These are phyloP conservation scores for Leccinum ochraceum DNA, from an alignment of 768 basidiomycete species.

Conservation along the genomic window DNA sequence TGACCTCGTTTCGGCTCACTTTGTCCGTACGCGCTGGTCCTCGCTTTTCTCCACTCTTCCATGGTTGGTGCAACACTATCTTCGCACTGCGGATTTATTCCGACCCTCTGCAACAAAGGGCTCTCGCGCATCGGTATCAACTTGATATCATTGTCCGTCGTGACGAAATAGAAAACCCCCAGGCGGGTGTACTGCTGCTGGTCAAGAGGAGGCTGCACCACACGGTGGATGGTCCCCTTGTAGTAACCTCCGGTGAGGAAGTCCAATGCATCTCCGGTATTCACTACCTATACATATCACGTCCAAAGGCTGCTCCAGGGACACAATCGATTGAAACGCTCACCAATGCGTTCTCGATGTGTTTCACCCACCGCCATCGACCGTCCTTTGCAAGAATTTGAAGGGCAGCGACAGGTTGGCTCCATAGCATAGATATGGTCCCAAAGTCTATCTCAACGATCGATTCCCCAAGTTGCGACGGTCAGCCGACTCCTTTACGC, in stretches of 20 bases:
- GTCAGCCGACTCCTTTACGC: background rate
- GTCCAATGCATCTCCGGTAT: background rate
- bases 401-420: background rate
- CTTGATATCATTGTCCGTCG: background rate
- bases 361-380: background rate
- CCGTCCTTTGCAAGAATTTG: background rate
- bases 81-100: background rate
- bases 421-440: background rate
- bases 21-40: background rate
- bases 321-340: background rate
- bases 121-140: background rate
- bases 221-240: background rate
- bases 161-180: background rate
- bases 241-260: background rate
- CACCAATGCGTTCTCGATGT: background rate
- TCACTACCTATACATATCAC: background rate
- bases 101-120: background rate
- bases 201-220: background rate
- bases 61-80: background rate
- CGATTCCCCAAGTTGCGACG: background rate
- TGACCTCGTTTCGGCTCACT: background rate
- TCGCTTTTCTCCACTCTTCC: background rate
- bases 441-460: background rate
- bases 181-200: background rate
- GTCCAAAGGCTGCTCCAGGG: background rate